These are phyloP conservation scores for Jimgerdemannia flammicorona DNA, from an alignment of 192 early-diverging fungal genomes.

Conservation along the genomic window DNA sequence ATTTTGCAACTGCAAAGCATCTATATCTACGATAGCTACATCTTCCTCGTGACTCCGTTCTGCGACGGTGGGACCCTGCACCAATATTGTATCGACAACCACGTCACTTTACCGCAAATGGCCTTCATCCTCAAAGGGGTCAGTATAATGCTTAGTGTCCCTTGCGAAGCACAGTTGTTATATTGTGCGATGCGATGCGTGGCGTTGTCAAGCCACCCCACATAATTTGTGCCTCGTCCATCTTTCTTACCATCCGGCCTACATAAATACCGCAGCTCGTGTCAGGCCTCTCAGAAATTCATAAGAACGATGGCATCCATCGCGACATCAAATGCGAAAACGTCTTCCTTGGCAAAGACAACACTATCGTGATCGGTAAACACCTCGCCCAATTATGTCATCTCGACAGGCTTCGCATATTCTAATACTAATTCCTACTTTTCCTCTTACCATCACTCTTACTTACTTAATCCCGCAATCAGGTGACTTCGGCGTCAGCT, in stretches of 20 bases:
- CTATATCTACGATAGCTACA: conserved; percentile 25
- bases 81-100: conserved; percentile 34
- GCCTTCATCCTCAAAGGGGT: conserved; percentile 27
- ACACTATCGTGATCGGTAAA: conserved; percentile 32
- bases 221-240: too few relatives aligned
- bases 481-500: conserved; percentile 38
- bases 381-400: background rate
- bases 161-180: background rate
- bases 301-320: conserved; percentile 33
- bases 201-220: too few relatives aligned
- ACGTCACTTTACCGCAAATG: conserved; percentile 25
- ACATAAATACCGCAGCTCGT: conserved; percentile 22
- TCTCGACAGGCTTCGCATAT: background rate
- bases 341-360: conserved; percentile 28
- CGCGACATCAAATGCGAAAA: conserved; percentile 41
- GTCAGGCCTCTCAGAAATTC: conserved; percentile 27
- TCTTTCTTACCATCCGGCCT: background rate
- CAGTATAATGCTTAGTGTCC: conserved; percentile 6
- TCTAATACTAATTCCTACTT: background rate
- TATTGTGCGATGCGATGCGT: too few relatives aligned
- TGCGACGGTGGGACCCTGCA: conserved; percentile 33
- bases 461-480: background rate
- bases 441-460: background rate
- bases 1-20: conserved; percentile 25
- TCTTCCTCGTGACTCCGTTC: conserved; percentile 33